Percentiles rank a stretch among this genome's conserved stretches.
Conservation (phyloP, 257 asterid species). For the Haberlea rhodopensis region DNA sequence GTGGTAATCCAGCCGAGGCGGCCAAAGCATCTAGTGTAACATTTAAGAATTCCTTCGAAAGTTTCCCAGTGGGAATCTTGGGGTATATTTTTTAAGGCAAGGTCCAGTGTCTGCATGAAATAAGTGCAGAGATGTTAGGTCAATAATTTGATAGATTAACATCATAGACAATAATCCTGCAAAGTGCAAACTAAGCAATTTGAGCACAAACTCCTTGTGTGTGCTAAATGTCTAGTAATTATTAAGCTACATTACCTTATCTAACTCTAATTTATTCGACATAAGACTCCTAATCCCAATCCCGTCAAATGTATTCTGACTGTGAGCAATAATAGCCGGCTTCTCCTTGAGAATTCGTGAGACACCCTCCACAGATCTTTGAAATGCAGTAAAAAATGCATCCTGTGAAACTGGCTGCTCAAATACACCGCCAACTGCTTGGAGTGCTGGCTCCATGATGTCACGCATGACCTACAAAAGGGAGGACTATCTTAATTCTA, state of each 20-base stretch:
- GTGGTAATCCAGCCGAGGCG: conserved; percentile 83
- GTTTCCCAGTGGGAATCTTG: conserved; percentile 64
- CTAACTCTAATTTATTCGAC: conserved; percentile 76
- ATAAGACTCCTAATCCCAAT: conserved; percentile 67
- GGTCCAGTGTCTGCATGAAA: conserved; percentile 54
- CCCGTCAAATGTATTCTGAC: conserved; percentile 82
- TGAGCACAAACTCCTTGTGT: not conserved
- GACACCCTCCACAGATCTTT: conserved; percentile 49
- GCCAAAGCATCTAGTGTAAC: conserved; percentile 67
- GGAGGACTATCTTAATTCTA: not conserved
- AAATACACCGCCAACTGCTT: conserved; percentile 41
- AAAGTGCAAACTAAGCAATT: too few relatives aligned
- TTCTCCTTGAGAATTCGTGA: conserved; percentile 65
- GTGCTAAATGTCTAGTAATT: not conserved
- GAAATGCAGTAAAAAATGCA: conserved; percentile 53
- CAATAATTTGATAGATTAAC: too few relatives aligned
- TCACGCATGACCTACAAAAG: conserved; percentile 59
- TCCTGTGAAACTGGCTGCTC: conserved; percentile 67
- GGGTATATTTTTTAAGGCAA: conserved; percentile 49
- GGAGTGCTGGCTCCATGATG: conserved; percentile 67
- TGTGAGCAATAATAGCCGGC: conserved; percentile 91
- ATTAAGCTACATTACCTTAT: conserved; percentile 47
- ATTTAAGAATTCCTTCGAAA: conserved; percentile 60
- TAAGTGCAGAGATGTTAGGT: conserved; percentile 1
- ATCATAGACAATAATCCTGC: too few relatives aligned